Percentiles rank a stretch among this genome's conserved stretches.
Conservation (phyloP, 306 rosid species). For the Sesbania bispinosa region DNA sequence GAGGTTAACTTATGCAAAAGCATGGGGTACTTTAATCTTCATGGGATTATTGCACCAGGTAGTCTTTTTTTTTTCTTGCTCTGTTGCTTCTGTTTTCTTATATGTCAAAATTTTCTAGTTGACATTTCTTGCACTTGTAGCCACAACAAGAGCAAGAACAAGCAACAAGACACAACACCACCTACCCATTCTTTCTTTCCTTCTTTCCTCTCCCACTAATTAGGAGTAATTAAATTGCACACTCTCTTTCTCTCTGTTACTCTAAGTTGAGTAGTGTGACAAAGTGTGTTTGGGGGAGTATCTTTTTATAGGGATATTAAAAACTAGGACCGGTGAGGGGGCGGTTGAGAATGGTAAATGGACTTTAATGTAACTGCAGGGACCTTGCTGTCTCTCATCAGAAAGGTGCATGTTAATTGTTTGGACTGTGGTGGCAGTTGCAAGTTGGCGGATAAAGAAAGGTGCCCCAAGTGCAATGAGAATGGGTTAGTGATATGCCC, state of each 20-base stretch:
- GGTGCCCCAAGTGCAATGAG: slow-evolving; percentile 71
- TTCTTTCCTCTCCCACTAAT: background rate
- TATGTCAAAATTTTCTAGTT: no score
- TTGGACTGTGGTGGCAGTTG: slow-evolving; percentile 78
- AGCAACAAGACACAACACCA: background rate
- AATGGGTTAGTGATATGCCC: slow-evolving; percentile 76
- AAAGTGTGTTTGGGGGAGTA: background rate
- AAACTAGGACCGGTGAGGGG: slow-evolving; percentile 6
- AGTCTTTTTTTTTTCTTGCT: no score
- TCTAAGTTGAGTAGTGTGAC: background rate
- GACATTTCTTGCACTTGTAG: no score
- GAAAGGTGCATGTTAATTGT: no score
- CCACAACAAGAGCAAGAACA: no score
- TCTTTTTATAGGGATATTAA: background rate
- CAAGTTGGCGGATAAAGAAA: slow-evolving; percentile 45
- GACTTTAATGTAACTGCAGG: slow-evolving; percentile 28
- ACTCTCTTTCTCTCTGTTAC: background rate
- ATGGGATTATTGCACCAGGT: no score
- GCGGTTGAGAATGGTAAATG: slow-evolving; percentile 50
- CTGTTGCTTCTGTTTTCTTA: no score
- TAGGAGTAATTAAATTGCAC: background rate
- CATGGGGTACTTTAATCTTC: no score
- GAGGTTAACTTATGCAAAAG: no score
- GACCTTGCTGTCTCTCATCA: background rate
- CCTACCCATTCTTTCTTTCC: slow-evolving; percentile 31